A percentile compares a stretch with the other conserved stretches of the same genome.
Evolutionary conservation across 73 alveolate species (phyloP).

Genomic region (Symbiodinium pilosum): DNA sequence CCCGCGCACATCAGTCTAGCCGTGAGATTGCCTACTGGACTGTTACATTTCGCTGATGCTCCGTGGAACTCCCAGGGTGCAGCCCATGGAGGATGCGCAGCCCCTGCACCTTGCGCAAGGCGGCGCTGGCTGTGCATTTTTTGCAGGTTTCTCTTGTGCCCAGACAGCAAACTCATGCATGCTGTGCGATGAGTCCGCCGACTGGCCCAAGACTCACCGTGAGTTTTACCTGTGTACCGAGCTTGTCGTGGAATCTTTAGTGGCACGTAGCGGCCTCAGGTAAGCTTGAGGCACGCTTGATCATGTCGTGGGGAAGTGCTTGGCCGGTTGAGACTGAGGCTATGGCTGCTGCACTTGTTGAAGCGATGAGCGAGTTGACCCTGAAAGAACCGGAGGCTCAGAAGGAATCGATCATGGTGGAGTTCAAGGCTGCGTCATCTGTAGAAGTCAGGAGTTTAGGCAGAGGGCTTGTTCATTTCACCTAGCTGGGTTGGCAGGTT

Average conservation of each 20-base stretch:
- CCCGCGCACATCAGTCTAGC: too few relatives aligned
- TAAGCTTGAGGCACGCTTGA: background rate
- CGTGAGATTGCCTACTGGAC: too few relatives aligned
- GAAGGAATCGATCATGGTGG: constrained; percentile 71
- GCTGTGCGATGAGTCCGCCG: too few relatives aligned
- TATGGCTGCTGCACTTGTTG: constrained; percentile 67
- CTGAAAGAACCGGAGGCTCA: constrained; percentile 28
- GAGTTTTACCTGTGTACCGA: background rate
- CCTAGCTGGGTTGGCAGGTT: constrained; percentile 17
- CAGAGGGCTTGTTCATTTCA: background rate
- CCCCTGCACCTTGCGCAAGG: too few relatives aligned
- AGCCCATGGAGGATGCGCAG: too few relatives aligned
- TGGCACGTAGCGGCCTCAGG: background rate
- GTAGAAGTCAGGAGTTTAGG: background rate
- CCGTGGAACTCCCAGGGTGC: too few relatives aligned
- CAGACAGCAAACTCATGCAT: too few relatives aligned
- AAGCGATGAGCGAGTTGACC: constrained; percentile 72
- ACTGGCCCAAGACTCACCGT: constrained; percentile 14
- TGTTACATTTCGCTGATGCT: too few relatives aligned
- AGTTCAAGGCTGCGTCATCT: constrained; percentile 41
- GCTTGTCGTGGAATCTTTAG: background rate
- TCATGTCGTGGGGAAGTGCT: background rate
- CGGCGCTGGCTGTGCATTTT: too few relatives aligned
- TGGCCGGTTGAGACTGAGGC: background rate
- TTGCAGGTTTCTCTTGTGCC: too few relatives aligned